These are phyloP conservation scores for Bipolaris zeicola DNA, from an alignment of 2,329 filamentous ascomycete genomes.

Conservation along the genomic window DNA sequence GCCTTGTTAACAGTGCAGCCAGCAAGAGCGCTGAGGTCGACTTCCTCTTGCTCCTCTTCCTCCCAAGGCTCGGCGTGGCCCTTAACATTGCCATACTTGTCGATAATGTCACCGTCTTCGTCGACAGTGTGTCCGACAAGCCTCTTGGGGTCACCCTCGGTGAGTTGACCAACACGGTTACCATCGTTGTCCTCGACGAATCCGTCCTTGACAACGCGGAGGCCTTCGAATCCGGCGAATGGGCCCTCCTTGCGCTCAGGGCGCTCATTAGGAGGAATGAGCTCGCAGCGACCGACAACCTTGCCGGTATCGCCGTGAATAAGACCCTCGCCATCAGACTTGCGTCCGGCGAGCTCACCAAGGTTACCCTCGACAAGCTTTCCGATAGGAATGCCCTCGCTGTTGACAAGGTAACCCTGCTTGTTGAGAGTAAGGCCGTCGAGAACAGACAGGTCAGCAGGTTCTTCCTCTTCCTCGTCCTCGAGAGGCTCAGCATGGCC, in stretches of 20 bases:
- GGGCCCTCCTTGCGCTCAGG: conserved; percentile 66
- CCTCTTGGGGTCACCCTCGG: conserved; percentile 72
- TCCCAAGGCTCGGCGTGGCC: conserved; percentile 64
- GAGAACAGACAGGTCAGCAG: conserved; percentile 58
- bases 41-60: conserved; percentile 55
- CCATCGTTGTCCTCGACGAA: conserved; percentile 79
- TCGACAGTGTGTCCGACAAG: conserved; percentile 77
- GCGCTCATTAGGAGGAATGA: conserved; percentile 63
- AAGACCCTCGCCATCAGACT: conserved; percentile 61
- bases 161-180: conserved; percentile 73
- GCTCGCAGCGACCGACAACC: conserved; percentile 62
- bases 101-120: conserved; percentile 80
- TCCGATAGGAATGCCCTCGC: conserved; percentile 60
- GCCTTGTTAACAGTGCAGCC: conserved; percentile 68
- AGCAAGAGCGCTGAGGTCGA: conserved; percentile 64
- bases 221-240: conserved; percentile 69
- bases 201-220: conserved; percentile 71
- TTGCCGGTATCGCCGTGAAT: conserved; percentile 63
- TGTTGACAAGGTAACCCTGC: conserved; percentile 61
- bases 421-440: conserved; percentile 63
- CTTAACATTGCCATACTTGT: conserved; percentile 71
- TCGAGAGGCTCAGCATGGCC: conserved; percentile 63
- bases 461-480: conserved; percentile 49
- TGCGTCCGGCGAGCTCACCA: conserved; percentile 61
- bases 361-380: conserved; percentile 62